Conservation (phyloP, 2,329 filamentous ascomycete species). For the Thelonectria olida region DNA sequence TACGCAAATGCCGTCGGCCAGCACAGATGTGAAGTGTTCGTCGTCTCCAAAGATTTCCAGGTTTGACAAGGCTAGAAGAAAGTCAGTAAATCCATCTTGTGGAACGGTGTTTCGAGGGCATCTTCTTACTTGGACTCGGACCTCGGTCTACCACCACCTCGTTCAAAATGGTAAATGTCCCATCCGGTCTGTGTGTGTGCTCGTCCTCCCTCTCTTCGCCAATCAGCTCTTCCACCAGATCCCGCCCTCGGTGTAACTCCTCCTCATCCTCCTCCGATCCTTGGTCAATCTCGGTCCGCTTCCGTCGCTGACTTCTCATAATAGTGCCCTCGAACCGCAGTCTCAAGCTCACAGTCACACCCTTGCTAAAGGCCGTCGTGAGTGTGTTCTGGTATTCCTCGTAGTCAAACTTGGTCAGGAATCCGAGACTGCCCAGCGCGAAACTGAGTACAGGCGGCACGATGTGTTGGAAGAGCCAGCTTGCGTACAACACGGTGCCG, state of each 20-base stretch:
- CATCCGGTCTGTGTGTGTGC: slow-evolving; percentile 84
- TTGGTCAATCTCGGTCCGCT: slow-evolving; percentile 38
- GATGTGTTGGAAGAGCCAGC: slow-evolving; percentile 95
- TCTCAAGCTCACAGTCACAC: slow-evolving; percentile 87
- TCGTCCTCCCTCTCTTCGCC: slow-evolving; percentile 86
- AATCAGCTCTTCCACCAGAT: slow-evolving; percentile 89
- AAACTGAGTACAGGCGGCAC: slow-evolving; percentile 95
- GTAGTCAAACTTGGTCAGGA: slow-evolving; percentile 97
- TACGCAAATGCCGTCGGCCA: slow-evolving; percentile 92
- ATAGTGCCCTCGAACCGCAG: slow-evolving; percentile 92
- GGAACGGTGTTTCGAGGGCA: not conserved
- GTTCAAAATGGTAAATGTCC: slow-evolving; percentile 90
- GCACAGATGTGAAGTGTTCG: slow-evolving; percentile 92
- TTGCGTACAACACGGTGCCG: slow-evolving; percentile 95
- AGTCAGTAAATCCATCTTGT: slow-evolving; percentile 19
- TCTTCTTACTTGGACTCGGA: slow-evolving; percentile 82
- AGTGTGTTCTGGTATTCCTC: slow-evolving; percentile 76
- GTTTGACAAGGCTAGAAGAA: slow-evolving; percentile 78
- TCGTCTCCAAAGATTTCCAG: slow-evolving; percentile 95
- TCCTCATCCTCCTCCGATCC: slow-evolving; percentile 49
- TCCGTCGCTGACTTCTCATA: slow-evolving; percentile 77
- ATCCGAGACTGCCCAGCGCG: slow-evolving; percentile 88
- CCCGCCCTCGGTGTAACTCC: slow-evolving; percentile 56
- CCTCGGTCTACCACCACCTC: slow-evolving; percentile 97
- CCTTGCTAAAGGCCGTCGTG: slow-evolving; percentile 77